Evolutionary conservation across 768 basidiomycete genomes (phyloP), one percentile per base, ranked within the genome.

Genomic region (Boletus fagicola): DNA sequence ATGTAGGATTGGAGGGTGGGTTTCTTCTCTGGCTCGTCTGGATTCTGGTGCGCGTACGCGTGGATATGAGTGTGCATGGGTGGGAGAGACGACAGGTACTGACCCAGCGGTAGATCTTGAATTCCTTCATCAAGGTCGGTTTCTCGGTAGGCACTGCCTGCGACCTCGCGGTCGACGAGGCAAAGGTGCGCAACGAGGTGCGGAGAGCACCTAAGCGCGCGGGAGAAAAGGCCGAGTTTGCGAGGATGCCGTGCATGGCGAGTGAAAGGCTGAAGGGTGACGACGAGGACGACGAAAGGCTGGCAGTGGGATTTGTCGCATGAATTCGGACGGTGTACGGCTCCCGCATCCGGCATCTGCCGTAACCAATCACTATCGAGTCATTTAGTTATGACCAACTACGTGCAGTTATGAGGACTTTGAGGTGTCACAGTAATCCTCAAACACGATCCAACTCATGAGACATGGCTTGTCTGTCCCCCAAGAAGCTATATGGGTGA

Each of bases 71-170:
- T 1, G 12, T 42, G 28, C 3, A 3, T 2, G 30, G 30, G 0
- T 15, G 33, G 6, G 1, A 12, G 33, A 24, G 18, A 16, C 2
- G 35, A 5, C 7, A 44, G 15, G 18, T 8, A 48, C 62, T 42
- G 56, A 92, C 92, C 94, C 97, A 99, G 72, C 97, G 91, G 78
- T 99, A 99, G 63, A 99, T 94, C 82, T 95, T 92, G 82, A 99
- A 98, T 74, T 94, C 89, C 78, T 98, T 98, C 67, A 87, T 78
- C 64, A 89, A 69, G 18, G 83, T 83, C 0, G 85, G 83, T 72
- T 90, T 90, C 76, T 87, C 78, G 2, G 75, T 72, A 0, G 86
- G 83, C 3, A 83, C 80, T 24, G 81, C 71, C 62, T 72, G 66
- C 15, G 33, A 61, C 49, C 62, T 59, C 8, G 59, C 40, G 0